A percentile compares a stretch with the other conserved stretches of the same genome.
phyloP scores from a whole-genome alignment of 768 basidiomycete species.

The Serendipita sp. region DNA sequence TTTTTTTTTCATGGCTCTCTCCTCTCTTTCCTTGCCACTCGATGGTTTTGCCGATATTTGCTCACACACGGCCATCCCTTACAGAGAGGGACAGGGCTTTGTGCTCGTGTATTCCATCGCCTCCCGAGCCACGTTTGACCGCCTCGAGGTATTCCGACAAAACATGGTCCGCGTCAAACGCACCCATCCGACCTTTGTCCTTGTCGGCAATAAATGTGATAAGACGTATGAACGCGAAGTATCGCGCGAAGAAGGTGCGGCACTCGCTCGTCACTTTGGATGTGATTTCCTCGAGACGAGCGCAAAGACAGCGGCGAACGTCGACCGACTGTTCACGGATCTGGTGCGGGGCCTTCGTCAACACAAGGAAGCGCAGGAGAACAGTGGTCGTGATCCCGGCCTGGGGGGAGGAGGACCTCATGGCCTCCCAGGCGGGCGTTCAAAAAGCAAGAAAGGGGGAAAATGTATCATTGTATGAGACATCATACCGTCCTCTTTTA shows the following conservation, averaged over 20 bases:
- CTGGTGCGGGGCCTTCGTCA: constrained; percentile 65
- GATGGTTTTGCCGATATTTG: not conserved
- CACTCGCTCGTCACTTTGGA: constrained; percentile 66
- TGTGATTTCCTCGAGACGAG: constrained; percentile 94
- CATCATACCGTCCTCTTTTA: constrained; percentile 12
- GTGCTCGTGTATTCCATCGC: constrained; percentile 94
- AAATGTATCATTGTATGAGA: constrained; percentile 74
- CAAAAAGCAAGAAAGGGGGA: constrained; percentile 31
- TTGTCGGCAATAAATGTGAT: constrained; percentile 94
- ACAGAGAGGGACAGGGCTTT: constrained; percentile 93
- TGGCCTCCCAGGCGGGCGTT: constrained; percentile 26
- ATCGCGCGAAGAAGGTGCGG: constrained; percentile 73
- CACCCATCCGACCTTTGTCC: constrained; percentile 73
- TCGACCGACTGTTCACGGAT: constrained; percentile 77
- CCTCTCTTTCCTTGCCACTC: not conserved
- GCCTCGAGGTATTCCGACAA: constrained; percentile 78
- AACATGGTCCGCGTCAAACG: constrained; percentile 83
- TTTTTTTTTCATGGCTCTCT: constrained; percentile 9
- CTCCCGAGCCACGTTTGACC: constrained; percentile 81
- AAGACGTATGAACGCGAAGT: constrained; percentile 85
- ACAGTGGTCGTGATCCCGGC: constrained; percentile 13
- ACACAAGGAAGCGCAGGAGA: not conserved
- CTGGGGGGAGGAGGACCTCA: constrained; percentile 23
- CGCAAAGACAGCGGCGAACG: constrained; percentile 89
- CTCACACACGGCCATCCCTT: constrained; percentile 10